Evolutionary conservation across 2,329 filamentous ascomycete genomes (phyloP).

Genomic region (Parastagonospora avenae): DNA sequence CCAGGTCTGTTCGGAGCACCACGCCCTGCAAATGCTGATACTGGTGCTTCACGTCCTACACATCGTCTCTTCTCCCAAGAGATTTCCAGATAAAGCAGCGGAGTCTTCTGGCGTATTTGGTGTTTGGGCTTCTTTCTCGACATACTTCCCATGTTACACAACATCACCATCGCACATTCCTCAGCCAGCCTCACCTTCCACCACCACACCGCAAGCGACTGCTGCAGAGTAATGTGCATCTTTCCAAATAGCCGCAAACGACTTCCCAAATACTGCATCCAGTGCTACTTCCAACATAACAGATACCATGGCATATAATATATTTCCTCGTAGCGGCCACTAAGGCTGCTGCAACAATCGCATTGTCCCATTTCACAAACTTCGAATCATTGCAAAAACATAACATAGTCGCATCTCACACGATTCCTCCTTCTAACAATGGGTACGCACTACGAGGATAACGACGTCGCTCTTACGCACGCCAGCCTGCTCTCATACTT

Average conservation of each 20-base stretch:
- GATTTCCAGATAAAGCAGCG: no score
- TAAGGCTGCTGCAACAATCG: not conserved
- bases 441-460: not conserved
- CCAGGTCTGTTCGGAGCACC: no score
- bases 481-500: constrained; percentile 21
- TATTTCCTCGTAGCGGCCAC: not conserved
- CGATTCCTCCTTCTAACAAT: not conserved
- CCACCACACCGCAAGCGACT: constrained; percentile 13
- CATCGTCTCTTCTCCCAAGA: no score
- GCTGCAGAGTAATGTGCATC: constrained; percentile 2
- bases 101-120: not conserved
- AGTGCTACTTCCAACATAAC: not conserved
- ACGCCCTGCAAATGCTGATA: no score
- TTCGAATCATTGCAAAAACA: not conserved
- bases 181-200: constrained; percentile 1
- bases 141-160: constrained; percentile 4
- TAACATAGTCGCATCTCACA: not conserved
- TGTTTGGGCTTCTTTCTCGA: not conserved
- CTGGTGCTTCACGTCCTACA: no score
- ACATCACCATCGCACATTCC: constrained; percentile 8
- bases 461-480: constrained; percentile 13
- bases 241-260: not conserved
- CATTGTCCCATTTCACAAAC: not conserved
- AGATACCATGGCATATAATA: not conserved
- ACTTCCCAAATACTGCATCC: not conserved